These are phyloP conservation scores for Pseudogymnoascus verrucosus DNA, from an alignment of 2,329 filamentous ascomycete species.

Conservation along the genomic window DNA sequence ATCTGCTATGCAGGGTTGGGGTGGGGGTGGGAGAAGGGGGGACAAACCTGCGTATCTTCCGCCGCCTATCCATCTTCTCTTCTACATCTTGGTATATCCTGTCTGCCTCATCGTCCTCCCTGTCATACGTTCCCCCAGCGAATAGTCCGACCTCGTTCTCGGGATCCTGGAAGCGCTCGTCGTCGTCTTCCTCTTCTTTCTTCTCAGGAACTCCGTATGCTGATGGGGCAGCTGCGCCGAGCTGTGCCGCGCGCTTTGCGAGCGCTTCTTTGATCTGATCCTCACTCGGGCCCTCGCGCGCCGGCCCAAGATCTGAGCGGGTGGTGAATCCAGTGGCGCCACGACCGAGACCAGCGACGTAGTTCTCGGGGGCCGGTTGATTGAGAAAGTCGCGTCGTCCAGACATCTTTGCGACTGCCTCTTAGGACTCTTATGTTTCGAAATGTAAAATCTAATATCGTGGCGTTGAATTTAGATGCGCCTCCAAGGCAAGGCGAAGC, in stretches of 20 bases:
- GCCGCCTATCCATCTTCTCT: conserved; percentile 88
- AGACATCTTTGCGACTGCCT: conserved; percentile 22
- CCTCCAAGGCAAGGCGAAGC: background rate
- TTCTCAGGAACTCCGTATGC: conserved; percentile 55
- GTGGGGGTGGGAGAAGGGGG: conserved; percentile 19
- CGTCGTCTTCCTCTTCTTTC: conserved; percentile 63
- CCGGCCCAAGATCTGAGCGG: conserved; percentile 89
- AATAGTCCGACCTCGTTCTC: conserved; percentile 97
- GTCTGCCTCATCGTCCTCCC: conserved; percentile 96
- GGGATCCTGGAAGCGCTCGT: conserved; percentile 85
- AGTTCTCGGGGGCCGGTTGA: conserved; percentile 78
- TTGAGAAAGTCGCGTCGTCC: conserved; percentile 75
- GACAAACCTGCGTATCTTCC: conserved; percentile 80
- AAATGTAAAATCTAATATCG: background rate
- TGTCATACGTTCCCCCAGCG: conserved; percentile 89
- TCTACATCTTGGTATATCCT: conserved; percentile 93
- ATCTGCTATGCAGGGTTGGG: conserved; percentile 35
- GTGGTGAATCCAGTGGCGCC: conserved; percentile 98
- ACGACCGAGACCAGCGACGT: conserved; percentile 92
- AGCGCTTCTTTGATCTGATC: conserved; percentile 98
- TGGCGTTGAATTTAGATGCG: background rate
- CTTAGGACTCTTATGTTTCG: background rate
- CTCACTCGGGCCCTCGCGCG: conserved; percentile 88
- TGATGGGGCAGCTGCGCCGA: conserved; percentile 63
- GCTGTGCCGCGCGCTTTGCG: conserved; percentile 80